Evolutionary conservation across 257 asterid species (phyloP).

Genomic region (Haberlea rhodopensis): DNA sequence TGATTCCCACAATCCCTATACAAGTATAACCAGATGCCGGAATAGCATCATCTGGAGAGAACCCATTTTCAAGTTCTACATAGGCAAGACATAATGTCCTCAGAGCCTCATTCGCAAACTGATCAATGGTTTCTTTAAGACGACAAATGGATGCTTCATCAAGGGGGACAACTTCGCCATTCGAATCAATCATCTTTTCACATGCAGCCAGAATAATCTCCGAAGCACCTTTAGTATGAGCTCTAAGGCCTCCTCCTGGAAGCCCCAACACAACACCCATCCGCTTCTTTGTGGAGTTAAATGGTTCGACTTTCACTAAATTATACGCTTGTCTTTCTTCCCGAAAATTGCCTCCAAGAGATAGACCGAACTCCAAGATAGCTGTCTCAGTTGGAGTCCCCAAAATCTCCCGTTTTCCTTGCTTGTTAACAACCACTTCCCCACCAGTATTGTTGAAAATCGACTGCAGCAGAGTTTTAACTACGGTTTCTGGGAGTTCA

Average conservation of each 20-base stretch:
- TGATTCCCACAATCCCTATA: conserved; percentile 80
- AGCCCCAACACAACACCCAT: conserved; percentile 80
- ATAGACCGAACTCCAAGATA: conserved; percentile 66
- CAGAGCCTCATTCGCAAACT: conserved; percentile 78
- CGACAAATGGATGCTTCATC: conserved; percentile 40
- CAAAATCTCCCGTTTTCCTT: conserved; percentile 59
- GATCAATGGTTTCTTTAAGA: conserved; percentile 49
- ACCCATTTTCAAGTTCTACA: conserved; percentile 56
- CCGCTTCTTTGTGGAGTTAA: conserved; percentile 79
- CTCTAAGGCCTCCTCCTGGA: conserved; percentile 60
- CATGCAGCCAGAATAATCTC: conserved; percentile 80
- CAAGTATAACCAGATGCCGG: conserved; percentile 65
- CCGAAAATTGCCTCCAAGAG: conserved; percentile 65
- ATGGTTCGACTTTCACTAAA: conserved; percentile 72
- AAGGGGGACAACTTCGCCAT: conserved; percentile 54
- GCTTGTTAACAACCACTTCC: conserved; percentile 62
- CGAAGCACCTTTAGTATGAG: conserved; percentile 83
- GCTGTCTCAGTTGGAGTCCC: conserved; percentile 93
- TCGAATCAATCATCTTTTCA: conserved; percentile 54
- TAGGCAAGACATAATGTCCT: conserved; percentile 84
- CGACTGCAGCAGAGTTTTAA: conserved; percentile 50
- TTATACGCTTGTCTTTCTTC: conserved; percentile 44
- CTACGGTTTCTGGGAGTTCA: conserved; percentile 48
- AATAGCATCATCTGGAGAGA: conserved; percentile 49
- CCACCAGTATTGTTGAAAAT: conserved; percentile 82